Conservation (phyloP, 768 basidiomycete species). For the Serendipita indica region DNA sequence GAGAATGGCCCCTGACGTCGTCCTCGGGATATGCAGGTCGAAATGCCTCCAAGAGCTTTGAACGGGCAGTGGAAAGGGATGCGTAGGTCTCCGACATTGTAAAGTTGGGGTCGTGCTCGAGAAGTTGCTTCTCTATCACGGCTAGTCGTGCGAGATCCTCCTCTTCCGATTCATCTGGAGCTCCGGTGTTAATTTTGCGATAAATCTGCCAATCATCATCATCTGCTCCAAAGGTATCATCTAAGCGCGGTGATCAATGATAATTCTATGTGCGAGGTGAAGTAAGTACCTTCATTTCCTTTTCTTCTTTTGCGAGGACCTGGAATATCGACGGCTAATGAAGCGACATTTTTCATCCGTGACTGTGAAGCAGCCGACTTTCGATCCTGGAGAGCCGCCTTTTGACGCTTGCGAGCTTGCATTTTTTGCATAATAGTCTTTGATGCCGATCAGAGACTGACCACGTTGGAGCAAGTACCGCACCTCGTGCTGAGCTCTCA, state of each 20-base stretch:
- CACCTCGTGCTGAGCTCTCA: conserved; percentile 74
- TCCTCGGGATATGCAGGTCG: conserved; percentile 64
- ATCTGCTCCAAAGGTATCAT: conserved; percentile 86
- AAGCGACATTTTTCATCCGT: conserved; percentile 91
- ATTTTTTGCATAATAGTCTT: conserved; percentile 72
- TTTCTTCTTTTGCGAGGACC: conserved; percentile 76
- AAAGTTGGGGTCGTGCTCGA: conserved; percentile 76
- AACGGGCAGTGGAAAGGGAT: conserved; percentile 57
- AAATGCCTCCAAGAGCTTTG: conserved; percentile 78
- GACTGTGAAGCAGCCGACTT: conserved; percentile 93
- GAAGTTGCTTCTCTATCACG: conserved; percentile 61
- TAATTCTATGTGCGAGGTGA: neutral
- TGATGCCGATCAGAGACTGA: neutral
- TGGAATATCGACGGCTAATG: conserved; percentile 74
- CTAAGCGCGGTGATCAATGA: conserved; percentile 26
- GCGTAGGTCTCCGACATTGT: conserved; percentile 68
- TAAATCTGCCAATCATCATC: conserved; percentile 98
- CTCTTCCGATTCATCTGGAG: conserved; percentile 80
- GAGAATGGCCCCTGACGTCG: conserved; percentile 50
- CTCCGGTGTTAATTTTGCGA: conserved; percentile 67
- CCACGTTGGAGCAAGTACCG: conserved; percentile 13
- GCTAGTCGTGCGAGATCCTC: conserved; percentile 62
- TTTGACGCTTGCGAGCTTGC: conserved; percentile 64
- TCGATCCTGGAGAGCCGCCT: conserved; percentile 71
- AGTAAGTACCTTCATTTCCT: conserved; percentile 47